Percentiles rank a stretch among this genome's conserved stretches.
Evolutionary conservation across 23 red algal species (phyloP).

Genomic region (Chondrus crispus): DNA sequence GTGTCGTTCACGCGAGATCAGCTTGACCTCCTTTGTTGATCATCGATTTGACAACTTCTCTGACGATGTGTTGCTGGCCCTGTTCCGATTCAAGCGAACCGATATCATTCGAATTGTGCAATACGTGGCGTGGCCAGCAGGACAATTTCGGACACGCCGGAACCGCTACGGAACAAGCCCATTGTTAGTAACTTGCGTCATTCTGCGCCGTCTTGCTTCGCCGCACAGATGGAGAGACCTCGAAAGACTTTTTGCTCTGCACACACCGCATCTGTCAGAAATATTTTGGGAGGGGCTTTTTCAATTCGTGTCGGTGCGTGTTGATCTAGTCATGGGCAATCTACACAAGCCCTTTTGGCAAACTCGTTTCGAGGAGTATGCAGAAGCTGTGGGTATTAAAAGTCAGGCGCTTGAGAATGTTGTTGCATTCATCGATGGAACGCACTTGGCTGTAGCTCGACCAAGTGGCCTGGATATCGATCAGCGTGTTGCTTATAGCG

Average conservation of each 20-base stretch:
- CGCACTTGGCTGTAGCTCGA: background rate
- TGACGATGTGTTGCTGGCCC: no score
- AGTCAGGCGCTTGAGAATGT: background rate
- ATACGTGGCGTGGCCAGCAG: background rate
- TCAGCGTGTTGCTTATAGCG: background rate
- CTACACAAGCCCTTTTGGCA: background rate
- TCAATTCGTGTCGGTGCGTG: background rate
- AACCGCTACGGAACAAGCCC: background rate
- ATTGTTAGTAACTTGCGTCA: background rate
- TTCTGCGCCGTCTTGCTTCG: background rate
- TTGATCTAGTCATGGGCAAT: background rate
- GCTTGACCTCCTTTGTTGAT: no score
- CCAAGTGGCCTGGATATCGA: background rate
- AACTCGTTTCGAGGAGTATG: background rate
- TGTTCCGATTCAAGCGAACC: background rate
- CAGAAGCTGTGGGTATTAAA: background rate
- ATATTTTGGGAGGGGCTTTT: conserved; percentile 1
- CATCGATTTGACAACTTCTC: no score
- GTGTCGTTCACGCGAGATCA: no score
- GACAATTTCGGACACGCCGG: background rate
- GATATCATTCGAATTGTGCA: background rate
- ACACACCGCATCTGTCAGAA: background rate
- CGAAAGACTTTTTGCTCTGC: background rate
- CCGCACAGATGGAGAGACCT: background rate
- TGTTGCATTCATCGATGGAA: conserved; percentile 18